A percentile compares a stretch with the other conserved stretches of the same genome.
These are phyloP conservation scores for Quercus bicolor DNA, from an alignment of 306 rosid species.

Conservation along the genomic window DNA sequence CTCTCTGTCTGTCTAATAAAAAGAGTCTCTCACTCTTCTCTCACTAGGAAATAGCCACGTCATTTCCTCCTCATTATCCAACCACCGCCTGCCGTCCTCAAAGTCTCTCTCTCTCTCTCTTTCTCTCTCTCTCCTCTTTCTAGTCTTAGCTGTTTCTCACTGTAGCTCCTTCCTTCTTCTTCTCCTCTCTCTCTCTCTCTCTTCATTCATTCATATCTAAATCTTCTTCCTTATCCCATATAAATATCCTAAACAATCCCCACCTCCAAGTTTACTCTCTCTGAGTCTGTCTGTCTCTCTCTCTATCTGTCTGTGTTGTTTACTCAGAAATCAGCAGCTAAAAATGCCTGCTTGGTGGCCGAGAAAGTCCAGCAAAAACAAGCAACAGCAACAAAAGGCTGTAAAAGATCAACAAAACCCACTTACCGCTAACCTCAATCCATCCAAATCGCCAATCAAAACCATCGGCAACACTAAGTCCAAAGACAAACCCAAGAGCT, in stretches of 20 bases:
- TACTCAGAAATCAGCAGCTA: not conserved
- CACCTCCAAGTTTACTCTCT: constrained; percentile 20
- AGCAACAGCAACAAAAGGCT: constrained; percentile 36
- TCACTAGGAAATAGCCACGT: constrained; percentile 47
- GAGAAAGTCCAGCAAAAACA: constrained; percentile 59
- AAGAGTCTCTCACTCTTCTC: constrained; percentile 2
- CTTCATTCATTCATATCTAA: not conserved
- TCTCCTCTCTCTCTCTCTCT: not conserved
- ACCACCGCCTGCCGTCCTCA: constrained; percentile 76
- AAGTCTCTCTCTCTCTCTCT: constrained; percentile 15
- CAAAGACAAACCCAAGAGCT: constrained; percentile 44
- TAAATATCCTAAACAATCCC: constrained; percentile 9
- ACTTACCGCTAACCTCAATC: constrained; percentile 15
- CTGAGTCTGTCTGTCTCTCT: not conserved
- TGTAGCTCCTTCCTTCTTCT: constrained; percentile 5
- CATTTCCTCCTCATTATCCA: constrained; percentile 50
- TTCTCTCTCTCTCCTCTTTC: constrained; percentile 8
- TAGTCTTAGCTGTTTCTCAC: constrained; percentile 47
- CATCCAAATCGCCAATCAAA: constrained; percentile 44
- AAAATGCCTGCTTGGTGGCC: constrained; percentile 95
- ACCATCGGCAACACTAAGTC: constrained; percentile 7
- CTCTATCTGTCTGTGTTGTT: not conserved
- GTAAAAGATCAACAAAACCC: constrained; percentile 11
- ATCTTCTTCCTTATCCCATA: constrained; percentile 30
- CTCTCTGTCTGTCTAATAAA: no score